Percentiles rank a stretch among this genome's conserved stretches.
phyloP scores from a whole-genome alignment of 768 basidiomycete genomes.

The Kwoniella heveanensis region DNA sequence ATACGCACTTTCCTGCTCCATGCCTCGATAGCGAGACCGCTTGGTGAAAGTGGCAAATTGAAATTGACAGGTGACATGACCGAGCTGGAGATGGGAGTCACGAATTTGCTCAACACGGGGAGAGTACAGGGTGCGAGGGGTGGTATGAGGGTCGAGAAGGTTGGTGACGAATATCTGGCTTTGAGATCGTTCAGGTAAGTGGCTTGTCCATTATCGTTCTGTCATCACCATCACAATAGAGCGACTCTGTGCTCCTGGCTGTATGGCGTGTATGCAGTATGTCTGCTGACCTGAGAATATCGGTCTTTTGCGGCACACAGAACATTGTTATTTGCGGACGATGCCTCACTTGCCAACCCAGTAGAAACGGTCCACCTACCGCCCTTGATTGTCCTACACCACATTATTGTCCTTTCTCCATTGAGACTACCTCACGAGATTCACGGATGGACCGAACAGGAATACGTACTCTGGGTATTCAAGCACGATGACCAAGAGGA shows the following conservation, averaged over 20 bases:
- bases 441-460: constrained; percentile 92
- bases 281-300: no score
- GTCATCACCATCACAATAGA: no score
- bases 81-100: constrained; percentile 88
- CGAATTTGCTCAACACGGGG: constrained; percentile 66
- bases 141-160: constrained; percentile 68
- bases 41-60: constrained; percentile 90
- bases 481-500: constrained; percentile 78
- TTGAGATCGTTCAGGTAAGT: constrained; percentile 82
- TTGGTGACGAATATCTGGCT: constrained; percentile 84
- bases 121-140: constrained; percentile 60
- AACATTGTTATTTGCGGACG: constrained; percentile 86
- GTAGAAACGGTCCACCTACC: constrained; percentile 75
- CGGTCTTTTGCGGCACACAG: constrained; percentile 56
- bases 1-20: constrained; percentile 88
- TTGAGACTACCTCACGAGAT: constrained; percentile 73
- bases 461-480: constrained; percentile 94
- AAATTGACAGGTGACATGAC: constrained; percentile 96
- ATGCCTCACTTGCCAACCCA: constrained; percentile 66
- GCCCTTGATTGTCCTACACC: constrained; percentile 77
- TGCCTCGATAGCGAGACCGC: constrained; percentile 85
- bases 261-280: no score
- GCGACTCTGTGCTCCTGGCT: no score
- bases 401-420: constrained; percentile 87
- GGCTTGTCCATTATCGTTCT: background rate